phyloP scores from a whole-genome alignment of 768 basidiomycete genomes.

The Coprinopsis marcescibilis region DNA sequence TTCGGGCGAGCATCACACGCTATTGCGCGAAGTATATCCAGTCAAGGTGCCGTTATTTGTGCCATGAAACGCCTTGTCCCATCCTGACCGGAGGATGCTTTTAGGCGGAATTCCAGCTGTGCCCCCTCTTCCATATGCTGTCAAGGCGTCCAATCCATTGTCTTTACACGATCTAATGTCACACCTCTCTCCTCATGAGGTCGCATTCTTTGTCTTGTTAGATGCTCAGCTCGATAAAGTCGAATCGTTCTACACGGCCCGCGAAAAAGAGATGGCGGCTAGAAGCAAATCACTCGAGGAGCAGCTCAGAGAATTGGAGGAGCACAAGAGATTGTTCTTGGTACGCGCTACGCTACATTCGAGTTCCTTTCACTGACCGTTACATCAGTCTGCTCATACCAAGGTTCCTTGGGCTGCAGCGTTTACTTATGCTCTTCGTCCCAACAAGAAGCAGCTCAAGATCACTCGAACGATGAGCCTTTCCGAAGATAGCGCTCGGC shows the following conservation, averaged over 20 bases:
- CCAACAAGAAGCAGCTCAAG: conserved; percentile 7
- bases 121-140: neutral
- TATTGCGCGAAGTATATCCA: conserved; percentile 7
- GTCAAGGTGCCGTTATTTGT: no score
- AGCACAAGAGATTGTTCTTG: conserved; percentile 56
- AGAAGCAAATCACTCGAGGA: conserved; percentile 45
- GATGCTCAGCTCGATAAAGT: conserved; percentile 82
- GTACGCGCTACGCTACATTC: conserved; percentile 29
- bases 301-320: conserved; percentile 71
- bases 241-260: conserved; percentile 71
- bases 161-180: conserved; percentile 46
- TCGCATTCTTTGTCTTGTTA: conserved; percentile 69
- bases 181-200: conserved; percentile 53
- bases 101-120: neutral
- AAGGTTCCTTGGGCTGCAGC: conserved; percentile 15
- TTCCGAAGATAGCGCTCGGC: neutral
- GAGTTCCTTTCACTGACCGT: neutral
- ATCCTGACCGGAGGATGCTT: neutral
- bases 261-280: conserved; percentile 56
- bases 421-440: conserved; percentile 13
- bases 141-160: conserved; percentile 20
- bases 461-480: conserved; percentile 6
- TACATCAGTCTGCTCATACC: conserved; percentile 15
- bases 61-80: no score
- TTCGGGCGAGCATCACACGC: conserved; percentile 1